Base-by-base conservation (phyloP, 495 filamentous ascomycete genomes). In the Neurospora sp. region DNA sequence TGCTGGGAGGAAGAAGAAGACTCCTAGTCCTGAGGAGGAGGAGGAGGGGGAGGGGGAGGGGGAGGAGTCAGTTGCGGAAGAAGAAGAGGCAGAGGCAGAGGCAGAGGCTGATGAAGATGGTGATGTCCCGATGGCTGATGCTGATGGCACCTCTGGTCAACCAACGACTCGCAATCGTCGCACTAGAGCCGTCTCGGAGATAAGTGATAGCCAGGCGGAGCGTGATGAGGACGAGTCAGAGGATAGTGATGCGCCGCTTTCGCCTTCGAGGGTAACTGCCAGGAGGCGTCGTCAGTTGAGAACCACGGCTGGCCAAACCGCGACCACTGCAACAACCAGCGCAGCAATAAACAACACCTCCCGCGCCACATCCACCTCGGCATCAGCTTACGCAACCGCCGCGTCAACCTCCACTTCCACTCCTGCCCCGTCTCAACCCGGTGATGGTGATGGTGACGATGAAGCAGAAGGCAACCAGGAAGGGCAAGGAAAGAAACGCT, bases 1-100 rank as follows among this genome's bases (percentile, higher is more conserved):
- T 5, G 80, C 80, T 4, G 80, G 80, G 0, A 80, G 80, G 71
- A 79, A 78, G 72, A 80, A 78, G 44, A 72, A 70, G 31, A 31
- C 71, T 3, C 38, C 70, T 27, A 41, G 23, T 18, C 35, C 70
- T 1, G 20, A 38, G 20, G 38, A 16, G 39, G 31, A 16, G 27
- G 70, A 18, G 6, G 4, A 1, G 0, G 41, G n/a, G 7, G 18
- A 10, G 6, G 3, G 0, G 0, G 41, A 37, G 7, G 18, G 7
- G 2, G 23, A 12, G 10, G 46, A 11, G 7, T 31, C 23, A 11
- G 27, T 2, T 18, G 54, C 1, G 2, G 14, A 62, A 37, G 71
- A n/a, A 31, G 49, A 69, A 12, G 14, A 62, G 11, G 69, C 16
- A 31, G 49, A 71, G 8, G 44, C 10, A 31, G 49, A 71, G 8